These are phyloP conservation scores for Irpex sp. DNA, from an alignment of 1,284 basidiomycete genomes.

Conservation along the genomic window DNA sequence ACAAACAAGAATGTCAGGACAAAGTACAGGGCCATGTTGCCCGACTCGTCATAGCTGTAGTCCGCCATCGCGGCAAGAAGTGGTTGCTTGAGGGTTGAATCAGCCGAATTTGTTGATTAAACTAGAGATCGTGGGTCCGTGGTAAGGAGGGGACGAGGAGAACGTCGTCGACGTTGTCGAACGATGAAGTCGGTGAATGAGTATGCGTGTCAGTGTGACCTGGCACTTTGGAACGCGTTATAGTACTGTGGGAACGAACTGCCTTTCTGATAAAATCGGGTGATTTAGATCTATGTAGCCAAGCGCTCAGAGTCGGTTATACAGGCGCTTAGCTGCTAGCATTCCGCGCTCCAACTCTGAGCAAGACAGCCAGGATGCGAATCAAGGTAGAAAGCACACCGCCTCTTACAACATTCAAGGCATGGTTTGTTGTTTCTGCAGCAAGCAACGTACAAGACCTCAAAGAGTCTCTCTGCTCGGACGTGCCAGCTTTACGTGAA, in stretches of 20 bases:
- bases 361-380: constrained; percentile 29
- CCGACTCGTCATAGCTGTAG: constrained; percentile 86
- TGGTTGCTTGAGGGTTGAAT: background rate
- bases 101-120: background rate
- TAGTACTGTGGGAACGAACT: constrained; percentile 17
- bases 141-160: constrained; percentile 10
- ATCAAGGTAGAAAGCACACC: constrained; percentile 34
- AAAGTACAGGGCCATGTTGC: constrained; percentile 88
- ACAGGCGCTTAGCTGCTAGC: background rate
- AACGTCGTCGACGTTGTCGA: background rate
- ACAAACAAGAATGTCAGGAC: constrained; percentile 82
- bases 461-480: constrained; percentile 25
- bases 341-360: background rate
- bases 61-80: constrained; percentile 53
- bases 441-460: constrained; percentile 24
- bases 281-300: background rate
- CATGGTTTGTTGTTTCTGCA: constrained; percentile 36
- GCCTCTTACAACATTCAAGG: constrained; percentile 37
- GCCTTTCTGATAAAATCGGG: constrained; percentile 11
- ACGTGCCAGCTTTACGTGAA: constrained; percentile 22
- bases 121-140: constrained; percentile 6
- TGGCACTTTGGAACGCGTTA: constrained; percentile 12
- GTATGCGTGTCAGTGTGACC: constrained; percentile 18
- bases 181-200: constrained; percentile 6
- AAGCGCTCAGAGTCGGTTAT: background rate